Evolutionary conservation across 1,284 basidiomycete genomes (phyloP).

Genomic region (Ustilago trichophora): DNA sequence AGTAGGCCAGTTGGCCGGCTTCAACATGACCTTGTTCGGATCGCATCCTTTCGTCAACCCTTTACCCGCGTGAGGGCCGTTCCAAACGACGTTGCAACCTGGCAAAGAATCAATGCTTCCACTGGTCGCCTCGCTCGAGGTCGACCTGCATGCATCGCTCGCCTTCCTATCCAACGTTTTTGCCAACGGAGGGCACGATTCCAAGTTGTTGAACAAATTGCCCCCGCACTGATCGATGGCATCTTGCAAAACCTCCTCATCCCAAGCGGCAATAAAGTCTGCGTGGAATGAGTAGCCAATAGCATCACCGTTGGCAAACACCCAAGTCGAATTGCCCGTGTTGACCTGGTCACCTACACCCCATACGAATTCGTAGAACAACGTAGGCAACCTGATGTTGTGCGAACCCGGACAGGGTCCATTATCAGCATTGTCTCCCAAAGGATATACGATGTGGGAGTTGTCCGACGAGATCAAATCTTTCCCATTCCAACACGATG

Average conservation of each 20-base stretch:
- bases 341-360: conserved; percentile 9
- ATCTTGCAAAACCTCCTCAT: conserved; percentile 68
- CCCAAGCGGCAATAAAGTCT: conserved; percentile 70
- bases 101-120: conserved; percentile 28
- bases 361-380: conserved; percentile 69
- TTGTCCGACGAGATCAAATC: conserved; percentile 69
- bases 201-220: conserved; percentile 67
- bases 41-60: conserved; percentile 35
- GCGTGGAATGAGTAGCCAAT: conserved; percentile 69
- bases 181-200: conserved; percentile 67
- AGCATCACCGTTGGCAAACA: conserved; percentile 48
- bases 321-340: conserved; percentile 20
- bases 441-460: conserved; percentile 67
- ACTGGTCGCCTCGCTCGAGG: conserved; percentile 7
- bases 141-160: conserved; percentile 3
- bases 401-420: conserved; percentile 70
- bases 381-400: conserved; percentile 69
- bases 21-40: conserved; percentile 30
- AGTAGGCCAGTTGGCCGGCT: conserved; percentile 10
- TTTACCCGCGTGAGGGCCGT: conserved; percentile 41
- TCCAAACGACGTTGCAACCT: conserved; percentile 47
- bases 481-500: conserved; percentile 72
- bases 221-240: conserved; percentile 71
- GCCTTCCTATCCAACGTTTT: conserved; percentile 21
- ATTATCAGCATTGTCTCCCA: conserved; percentile 67